Evolutionary conservation across 1,284 basidiomycete species (phyloP).

Genomic region (Peniophora sp.): DNA sequence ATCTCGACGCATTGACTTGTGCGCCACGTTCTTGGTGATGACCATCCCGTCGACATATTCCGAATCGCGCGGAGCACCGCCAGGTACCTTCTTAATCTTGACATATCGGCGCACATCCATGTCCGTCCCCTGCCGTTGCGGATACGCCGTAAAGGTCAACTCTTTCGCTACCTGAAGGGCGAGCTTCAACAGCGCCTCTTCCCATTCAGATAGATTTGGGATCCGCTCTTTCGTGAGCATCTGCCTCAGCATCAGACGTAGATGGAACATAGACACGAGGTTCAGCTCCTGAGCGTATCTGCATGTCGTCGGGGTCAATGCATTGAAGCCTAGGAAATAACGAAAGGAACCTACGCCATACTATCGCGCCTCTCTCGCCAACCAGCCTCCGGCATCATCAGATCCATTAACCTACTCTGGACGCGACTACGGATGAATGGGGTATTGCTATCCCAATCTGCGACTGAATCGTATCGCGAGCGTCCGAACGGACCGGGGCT

Average conservation of each 20-base stretch:
- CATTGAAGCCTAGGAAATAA: neutral
- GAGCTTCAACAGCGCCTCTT: conserved; percentile 74
- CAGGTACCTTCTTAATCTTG: conserved; percentile 98
- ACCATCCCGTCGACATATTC: conserved; percentile 97
- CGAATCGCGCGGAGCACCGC: conserved; percentile 85
- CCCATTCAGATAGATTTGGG: conserved; percentile 79
- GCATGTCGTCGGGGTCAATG: conserved; percentile 5
- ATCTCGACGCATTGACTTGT: conserved; percentile 78
- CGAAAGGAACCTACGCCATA: conserved; percentile 53
- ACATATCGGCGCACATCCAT: conserved; percentile 95
- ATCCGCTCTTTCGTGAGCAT: conserved; percentile 75
- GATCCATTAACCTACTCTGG: conserved; percentile 62
- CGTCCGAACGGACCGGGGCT: conserved; percentile 46
- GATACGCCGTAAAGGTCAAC: conserved; percentile 66
- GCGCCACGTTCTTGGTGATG: conserved; percentile 96
- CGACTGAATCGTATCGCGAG: conserved; percentile 59
- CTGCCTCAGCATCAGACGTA: conserved; percentile 85
- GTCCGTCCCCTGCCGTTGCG: conserved; percentile 77
- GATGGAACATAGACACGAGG: conserved; percentile 77
- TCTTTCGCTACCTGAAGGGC: conserved; percentile 73
- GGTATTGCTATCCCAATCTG: conserved; percentile 58
- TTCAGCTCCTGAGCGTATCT: conserved; percentile 81
- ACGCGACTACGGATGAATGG: conserved; percentile 78
- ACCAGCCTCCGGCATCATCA: conserved; percentile 50
- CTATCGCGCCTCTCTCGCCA: conserved; percentile 78